These are phyloP conservation scores for Globisporangium okanoganense DNA, from an alignment of 352 stramenopile genomes.

Conservation along the genomic window DNA sequence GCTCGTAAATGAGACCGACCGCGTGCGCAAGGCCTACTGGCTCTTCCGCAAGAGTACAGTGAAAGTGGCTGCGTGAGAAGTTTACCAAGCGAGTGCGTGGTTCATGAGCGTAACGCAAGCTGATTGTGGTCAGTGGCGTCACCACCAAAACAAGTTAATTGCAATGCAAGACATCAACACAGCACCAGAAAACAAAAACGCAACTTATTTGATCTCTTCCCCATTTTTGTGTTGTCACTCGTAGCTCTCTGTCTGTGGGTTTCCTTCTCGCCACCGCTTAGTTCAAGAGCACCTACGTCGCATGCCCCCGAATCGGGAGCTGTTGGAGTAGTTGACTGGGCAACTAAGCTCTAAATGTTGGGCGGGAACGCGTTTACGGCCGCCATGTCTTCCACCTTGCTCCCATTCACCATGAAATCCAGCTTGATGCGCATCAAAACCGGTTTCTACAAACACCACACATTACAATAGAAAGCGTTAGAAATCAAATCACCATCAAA, in stretches of 20 bases:
- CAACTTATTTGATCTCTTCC: constrained; percentile 11
- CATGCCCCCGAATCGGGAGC: too few relatives aligned
- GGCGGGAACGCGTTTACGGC: constrained; percentile 74
- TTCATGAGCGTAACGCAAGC: constrained; percentile 15
- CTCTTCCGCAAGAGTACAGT: constrained; percentile 53
- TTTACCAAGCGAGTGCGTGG: neutral
- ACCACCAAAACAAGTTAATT: neutral
- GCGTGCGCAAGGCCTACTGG: constrained; percentile 73
- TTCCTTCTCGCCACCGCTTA: neutral
- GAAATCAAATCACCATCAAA: neutral
- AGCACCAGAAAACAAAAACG: constrained; percentile 7
- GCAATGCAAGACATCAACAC: neutral
- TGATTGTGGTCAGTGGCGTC: neutral
- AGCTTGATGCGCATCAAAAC: constrained; percentile 85
- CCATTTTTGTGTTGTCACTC: neutral
- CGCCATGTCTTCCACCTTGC: constrained; percentile 83
- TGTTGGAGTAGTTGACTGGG: too few relatives aligned
- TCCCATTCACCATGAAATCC: constrained; percentile 81
- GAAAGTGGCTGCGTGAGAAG: constrained; percentile 18
- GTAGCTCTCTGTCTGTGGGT: neutral
- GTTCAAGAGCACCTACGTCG: too few relatives aligned
- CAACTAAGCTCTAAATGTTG: constrained; percentile 40
- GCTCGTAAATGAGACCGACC: constrained; percentile 72
- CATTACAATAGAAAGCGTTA: neutral
- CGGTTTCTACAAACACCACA: constrained; percentile 59